phyloP scores from a whole-genome alignment of 2,329 filamentous ascomycete genomes.

The Pestalotiopsis sp. region DNA sequence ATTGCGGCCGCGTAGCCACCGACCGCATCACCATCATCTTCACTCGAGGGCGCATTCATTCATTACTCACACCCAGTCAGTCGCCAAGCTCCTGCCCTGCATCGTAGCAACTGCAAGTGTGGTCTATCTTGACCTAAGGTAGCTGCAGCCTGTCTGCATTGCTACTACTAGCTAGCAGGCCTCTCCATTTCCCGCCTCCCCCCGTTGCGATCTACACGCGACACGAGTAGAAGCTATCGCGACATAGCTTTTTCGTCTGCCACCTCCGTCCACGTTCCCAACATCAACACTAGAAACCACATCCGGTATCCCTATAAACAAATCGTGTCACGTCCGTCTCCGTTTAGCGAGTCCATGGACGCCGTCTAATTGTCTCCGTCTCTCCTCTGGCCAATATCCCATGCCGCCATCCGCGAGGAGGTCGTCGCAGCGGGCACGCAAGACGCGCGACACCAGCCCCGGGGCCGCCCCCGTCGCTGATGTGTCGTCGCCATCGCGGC shows the following conservation, averaged over 20 bases:
- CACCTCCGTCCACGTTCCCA: neutral
- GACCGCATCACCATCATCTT: neutral
- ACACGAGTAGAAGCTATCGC: neutral
- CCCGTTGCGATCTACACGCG: neutral
- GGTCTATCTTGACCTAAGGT: neutral
- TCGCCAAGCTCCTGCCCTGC: neutral
- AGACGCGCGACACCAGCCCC: slow-evolving; percentile 32
- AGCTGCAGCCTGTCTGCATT: too few relatives aligned
- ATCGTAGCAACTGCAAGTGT: neutral
- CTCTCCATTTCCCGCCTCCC: neutral
- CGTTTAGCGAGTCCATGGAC: slow-evolving; percentile 8
- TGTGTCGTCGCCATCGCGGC: slow-evolving; percentile 62
- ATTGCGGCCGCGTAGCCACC: neutral
- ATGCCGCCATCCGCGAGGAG: slow-evolving; percentile 45
- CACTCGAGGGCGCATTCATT: neutral
- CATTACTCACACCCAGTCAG: neutral
- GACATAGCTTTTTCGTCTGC: neutral
- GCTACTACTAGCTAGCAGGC: too few relatives aligned
- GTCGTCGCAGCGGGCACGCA: slow-evolving; percentile 37
- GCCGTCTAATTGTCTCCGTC: neutral
- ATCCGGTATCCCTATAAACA: neutral
- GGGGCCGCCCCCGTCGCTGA: slow-evolving; percentile 36
- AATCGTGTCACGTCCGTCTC: neutral
- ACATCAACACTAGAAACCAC: neutral
- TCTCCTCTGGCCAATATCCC: slow-evolving; percentile 14